Base-by-base conservation (phyloP, 106 monocot species). In the Agapanthus africanus region DNA sequence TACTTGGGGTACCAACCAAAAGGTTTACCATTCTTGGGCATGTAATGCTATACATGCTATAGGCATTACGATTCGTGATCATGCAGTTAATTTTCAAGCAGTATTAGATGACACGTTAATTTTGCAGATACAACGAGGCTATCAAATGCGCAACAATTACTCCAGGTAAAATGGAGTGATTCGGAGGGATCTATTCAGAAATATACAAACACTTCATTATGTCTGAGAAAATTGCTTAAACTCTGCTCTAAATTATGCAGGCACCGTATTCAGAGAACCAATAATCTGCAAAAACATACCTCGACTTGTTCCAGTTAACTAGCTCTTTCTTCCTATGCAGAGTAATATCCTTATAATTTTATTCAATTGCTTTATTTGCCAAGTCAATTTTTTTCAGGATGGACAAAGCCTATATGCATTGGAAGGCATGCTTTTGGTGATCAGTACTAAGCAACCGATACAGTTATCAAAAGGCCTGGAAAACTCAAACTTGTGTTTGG, bases 361-460 rank as follows among this genome's bases (percentile, higher is more conserved):
- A 44, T 31, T 27, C 18, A 34, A 28, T n/a, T 11, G 0, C 2
- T 32, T 52, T 3, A 35, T 57, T 33, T 40, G 59, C 74, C 28
- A 59, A 25, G 33, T 51, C 59, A 35, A 11, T 54, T 14, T 60
- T 65, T 65, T 65, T 33, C 61, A 94, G 94, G 85, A 77, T 94
- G 90, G 94, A 85, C 78, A 50, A 94, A 90, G 70, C 90, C 94
- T 39, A 94, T 94, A 74, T 94, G 94, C 76, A 90, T 94, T 68
- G 94, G 94, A 79, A 82, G 94, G 59, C 94, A 94, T 94, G 94
- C 94, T 71, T 94, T 84, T 85, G 94, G 94, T 59, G 94, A 94
- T 83, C 94, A 94, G 65, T 94, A 94, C 59, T 57, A 80, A 81
- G 94, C 94, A 71, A 90, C 87, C 18, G 94, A 94, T 74, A 40